Evolutionary conservation across 495 filamentous ascomycete species (phyloP), one percentile per base, ranked within the genome.

Genomic region (Oleoguttula mirabilis): DNA sequence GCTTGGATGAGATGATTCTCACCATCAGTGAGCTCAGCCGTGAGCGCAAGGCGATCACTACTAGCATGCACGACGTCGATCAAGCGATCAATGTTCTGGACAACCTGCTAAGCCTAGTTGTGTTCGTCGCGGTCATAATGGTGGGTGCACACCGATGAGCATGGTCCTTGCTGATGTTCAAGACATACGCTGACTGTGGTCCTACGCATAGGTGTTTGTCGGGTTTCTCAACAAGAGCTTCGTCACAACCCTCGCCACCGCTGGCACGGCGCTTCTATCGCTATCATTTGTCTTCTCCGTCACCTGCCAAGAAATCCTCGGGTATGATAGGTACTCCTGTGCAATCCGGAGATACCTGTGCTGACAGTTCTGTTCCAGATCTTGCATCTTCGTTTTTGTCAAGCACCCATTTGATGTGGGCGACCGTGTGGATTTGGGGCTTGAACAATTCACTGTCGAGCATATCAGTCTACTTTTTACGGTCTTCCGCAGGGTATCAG

Each of bases 301-400:
- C 47, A 96, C 87, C 3, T 78, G 81, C 0, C 88, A 96, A 61
- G 90, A 98, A 62, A 78, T 98, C 39, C 71, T 96, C 10, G 88
- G 87, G 34, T n/a, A n/a, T n/a, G n/a, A n/a, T n/a, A n/a, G n/a
- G n/a, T n/a, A n/a, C n/a, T n/a, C n/a, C n/a, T n/a, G n/a, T n/a
- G n/a, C n/a, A n/a, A n/a, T n/a, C n/a, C n/a, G n/a, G n/a, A n/a
- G n/a, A n/a, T n/a, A n/a, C n/a, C n/a, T n/a, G n/a, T n/a, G n/a
- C n/a, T n/a, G n/a, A n/a, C n/a, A n/a, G n/a, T n/a, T n/a, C n/a
- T n/a, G n/a, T n/a, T n/a, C n/a, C n/a, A n/a, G n/a, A n/a, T 92
- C 84, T 14, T 95, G 88, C 66, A 92, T 98, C 60, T 98, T 98
- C 67, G 69, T 98, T 4, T 96, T 98, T 56, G 84, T 95, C 70